Base-by-base conservation (phyloP, 2,329 filamentous ascomycete species). In the Blastomyces gilchristii region DNA sequence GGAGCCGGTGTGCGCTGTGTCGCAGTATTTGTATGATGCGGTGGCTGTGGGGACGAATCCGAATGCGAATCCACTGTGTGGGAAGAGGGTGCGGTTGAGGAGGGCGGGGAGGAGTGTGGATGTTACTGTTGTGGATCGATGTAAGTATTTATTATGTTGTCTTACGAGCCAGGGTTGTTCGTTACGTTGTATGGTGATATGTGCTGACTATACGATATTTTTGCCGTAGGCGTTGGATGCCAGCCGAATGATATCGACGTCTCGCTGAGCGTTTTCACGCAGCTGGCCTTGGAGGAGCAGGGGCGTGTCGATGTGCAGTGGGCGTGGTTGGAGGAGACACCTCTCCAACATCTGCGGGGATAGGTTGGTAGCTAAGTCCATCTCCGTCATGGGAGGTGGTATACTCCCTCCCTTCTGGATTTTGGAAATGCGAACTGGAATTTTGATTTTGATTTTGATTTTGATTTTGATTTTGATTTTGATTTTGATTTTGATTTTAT, bases 41-140 rank as follows among this genome's bases (percentile, higher is more conserved):
- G 78, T 78, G 0, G 72, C 73, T 8, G 80, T 78, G 31, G 77
- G 79, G 1, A 71, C 81, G 2, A 79, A 86, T 70, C 81, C 83
- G 0, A 90, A 90, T 71, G 71, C 76, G 14, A 90, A 90, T 68
- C 83, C 85, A 1, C 74, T 89, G 0, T 93, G 90, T 69, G 86
- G 86, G 1, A 78, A 79, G 69, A 84, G 80, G 72, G 82, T 94
- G n/a, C 79, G 86, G 34, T 81, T 89, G 37, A 78, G 75, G 57
- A 77, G 85, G 63, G 77, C 77, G n/a, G 79, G 78, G 2, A 78
- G 75, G 58, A 85, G 80, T 50, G 79, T 85, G 14, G 83, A 86
- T 67, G 80, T 89, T 34, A 85, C 76, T 25, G 84, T 91, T 7
- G 86, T 90, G 6, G 88, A 91, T 74, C 80, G 87, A 60, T 91